Evolutionary conservation across 768 basidiomycete species (phyloP).

Genomic region (Crucibulum laeve): DNA sequence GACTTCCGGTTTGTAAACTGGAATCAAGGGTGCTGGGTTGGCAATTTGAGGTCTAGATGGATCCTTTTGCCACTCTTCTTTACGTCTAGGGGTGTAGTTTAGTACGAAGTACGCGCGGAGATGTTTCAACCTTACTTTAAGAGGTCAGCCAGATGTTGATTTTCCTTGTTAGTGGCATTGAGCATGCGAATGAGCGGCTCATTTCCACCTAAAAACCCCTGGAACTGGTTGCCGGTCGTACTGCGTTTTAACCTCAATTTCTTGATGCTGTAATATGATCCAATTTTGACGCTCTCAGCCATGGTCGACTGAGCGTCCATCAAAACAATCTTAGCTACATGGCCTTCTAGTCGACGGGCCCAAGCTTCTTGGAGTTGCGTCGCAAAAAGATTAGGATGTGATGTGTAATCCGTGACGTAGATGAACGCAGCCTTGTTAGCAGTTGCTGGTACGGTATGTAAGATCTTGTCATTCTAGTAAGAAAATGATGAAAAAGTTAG

Average conservation of each 20-base stretch:
- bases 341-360: slow-evolving; percentile 42
- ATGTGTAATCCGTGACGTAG: slow-evolving; percentile 66
- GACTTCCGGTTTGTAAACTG: slow-evolving; percentile 2
- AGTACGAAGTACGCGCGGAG: not conserved
- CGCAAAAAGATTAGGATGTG: slow-evolving; percentile 36
- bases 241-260: slow-evolving; percentile 46
- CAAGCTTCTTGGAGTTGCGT: slow-evolving; percentile 26
- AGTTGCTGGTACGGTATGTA: slow-evolving; percentile 32
- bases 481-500: not conserved
- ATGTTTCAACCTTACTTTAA: slow-evolving; percentile 27
- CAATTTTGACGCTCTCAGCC: slow-evolving; percentile 30
- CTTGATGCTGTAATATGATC: slow-evolving; percentile 41
- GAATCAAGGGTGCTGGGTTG: not conserved
- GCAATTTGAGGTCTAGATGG: not conserved
- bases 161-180: slow-evolving; percentile 27
- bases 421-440: slow-evolving; percentile 29
- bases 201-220: slow-evolving; percentile 43
- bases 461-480: slow-evolving; percentile 29
- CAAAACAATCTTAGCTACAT: slow-evolving; percentile 48
- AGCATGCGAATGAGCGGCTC: slow-evolving; percentile 40
- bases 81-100: slow-evolving; percentile 16
- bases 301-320: slow-evolving; percentile 41
- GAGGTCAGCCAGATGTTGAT: slow-evolving; percentile 36
- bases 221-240: slow-evolving; percentile 21
- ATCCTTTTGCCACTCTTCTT: slow-evolving; percentile 20